Percentiles rank a stretch among this genome's conserved stretches.
Evolutionary conservation across 352 stramenopile species (phyloP).

Genomic region (Blastocystis sp.): DNA sequence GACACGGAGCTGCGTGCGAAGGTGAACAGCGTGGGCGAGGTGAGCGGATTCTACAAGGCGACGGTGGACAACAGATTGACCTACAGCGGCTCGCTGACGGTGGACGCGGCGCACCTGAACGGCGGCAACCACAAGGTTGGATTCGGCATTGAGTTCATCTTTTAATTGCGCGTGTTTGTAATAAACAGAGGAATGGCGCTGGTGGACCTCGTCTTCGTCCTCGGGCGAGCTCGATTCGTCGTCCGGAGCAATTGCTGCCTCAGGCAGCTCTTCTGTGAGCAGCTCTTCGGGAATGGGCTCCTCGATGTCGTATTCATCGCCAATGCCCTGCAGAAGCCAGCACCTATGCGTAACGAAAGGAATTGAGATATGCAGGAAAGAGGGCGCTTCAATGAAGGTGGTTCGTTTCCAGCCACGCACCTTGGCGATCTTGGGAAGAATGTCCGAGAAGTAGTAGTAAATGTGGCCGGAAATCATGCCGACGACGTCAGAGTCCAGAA

Average conservation of each 20-base stretch:
- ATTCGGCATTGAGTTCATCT: conserved; percentile 42
- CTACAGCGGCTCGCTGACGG: neutral
- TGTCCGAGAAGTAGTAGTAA: conserved; percentile 68
- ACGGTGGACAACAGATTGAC: conserved; percentile 29
- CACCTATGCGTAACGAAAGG: neutral
- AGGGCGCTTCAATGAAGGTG: conserved; percentile 44
- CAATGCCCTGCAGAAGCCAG: conserved; percentile 11
- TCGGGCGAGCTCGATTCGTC: neutral
- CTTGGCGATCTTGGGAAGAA: conserved; percentile 69
- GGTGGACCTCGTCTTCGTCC: neutral
- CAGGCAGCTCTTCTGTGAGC: conserved; percentile 7
- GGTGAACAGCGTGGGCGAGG: conserved; percentile 1
- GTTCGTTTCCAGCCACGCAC: conserved; percentile 45
- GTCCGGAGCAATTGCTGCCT: neutral
- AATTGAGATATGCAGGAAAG: neutral
- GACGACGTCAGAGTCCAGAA: conserved; percentile 51
- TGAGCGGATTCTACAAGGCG: conserved; percentile 40
- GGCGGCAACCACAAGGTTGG: conserved; percentile 31
- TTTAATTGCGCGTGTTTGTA: conserved; percentile 27
- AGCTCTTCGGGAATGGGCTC: conserved; percentile 40
- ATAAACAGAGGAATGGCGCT: neutral
- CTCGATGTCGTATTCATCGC: neutral
- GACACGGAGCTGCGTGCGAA: conserved; percentile 28
- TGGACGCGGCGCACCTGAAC: conserved; percentile 16
- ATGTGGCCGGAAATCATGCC: conserved; percentile 58